Percentiles rank a stretch among this genome's conserved stretches.
phyloP scores from a whole-genome alignment of 345 rosid species.

The Orychophragmus violaceus region DNA sequence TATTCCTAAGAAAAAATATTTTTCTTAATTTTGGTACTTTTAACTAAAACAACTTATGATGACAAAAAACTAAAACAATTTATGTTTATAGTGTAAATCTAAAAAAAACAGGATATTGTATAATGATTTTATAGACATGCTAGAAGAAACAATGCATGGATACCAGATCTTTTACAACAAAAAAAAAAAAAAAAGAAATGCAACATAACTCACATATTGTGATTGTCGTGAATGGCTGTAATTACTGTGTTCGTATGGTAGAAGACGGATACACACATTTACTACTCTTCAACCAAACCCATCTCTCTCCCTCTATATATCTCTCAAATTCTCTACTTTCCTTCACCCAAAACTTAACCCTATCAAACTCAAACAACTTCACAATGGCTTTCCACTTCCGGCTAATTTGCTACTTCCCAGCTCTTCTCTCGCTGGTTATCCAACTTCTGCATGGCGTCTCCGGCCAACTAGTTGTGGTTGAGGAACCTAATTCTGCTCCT shows the following conservation, averaged over 20 bases:
- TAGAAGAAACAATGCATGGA: neutral
- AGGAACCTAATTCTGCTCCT: conserved; percentile 20
- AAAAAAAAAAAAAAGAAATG: too few species aligned
- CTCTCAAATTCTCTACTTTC: neutral
- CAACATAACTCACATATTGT: neutral
- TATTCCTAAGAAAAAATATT: too few species aligned
- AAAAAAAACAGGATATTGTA: neutral
- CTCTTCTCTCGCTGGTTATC: neutral
- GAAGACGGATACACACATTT: conserved; percentile 49
- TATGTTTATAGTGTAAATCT: neutral
- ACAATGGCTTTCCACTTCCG: conserved; percentile 20
- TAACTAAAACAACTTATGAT: too few species aligned
- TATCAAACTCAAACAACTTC: neutral
- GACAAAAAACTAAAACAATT: too few species aligned
- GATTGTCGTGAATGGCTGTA: neutral
- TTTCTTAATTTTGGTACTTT: too few species aligned
- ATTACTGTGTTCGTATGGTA: conserved; percentile 33
- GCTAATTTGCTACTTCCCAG: neutral
- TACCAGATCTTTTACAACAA: too few species aligned
- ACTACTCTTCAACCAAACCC: conserved; percentile 28
- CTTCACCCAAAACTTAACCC: neutral
- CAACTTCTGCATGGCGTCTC: conserved; percentile 8
- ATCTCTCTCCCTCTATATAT: conserved; percentile 10
- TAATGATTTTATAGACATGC: neutral
- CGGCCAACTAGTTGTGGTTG: conserved; percentile 12